phyloP scores from a whole-genome alignment of 2,329 filamentous ascomycete genomes.

The Simplicillium aogashimaense region DNA sequence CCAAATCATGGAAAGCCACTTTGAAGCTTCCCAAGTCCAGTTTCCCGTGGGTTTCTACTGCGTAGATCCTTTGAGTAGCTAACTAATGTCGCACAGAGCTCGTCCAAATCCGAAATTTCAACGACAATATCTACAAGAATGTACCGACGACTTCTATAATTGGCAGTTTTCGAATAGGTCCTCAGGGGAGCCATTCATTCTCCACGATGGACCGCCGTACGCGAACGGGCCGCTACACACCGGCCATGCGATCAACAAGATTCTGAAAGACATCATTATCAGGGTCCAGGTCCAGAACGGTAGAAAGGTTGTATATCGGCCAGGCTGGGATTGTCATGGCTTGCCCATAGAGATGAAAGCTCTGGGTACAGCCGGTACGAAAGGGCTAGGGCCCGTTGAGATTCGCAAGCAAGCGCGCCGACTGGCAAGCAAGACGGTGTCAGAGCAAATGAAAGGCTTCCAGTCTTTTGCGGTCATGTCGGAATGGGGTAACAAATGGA shows the following conservation, averaged over 20 bases:
- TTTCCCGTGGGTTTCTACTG: constrained; percentile 50
- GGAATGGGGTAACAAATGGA: constrained; percentile 69
- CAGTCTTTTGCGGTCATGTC: constrained; percentile 67
- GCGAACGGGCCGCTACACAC: constrained; percentile 88
- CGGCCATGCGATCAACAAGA: constrained; percentile 93
- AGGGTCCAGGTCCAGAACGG: constrained; percentile 70
- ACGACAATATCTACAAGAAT: constrained; percentile 58
- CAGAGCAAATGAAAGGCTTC: constrained; percentile 66
- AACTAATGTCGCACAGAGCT: constrained; percentile 25
- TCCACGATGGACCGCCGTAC: constrained; percentile 96
- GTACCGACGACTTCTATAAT: constrained; percentile 77
- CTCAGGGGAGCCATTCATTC: constrained; percentile 54
- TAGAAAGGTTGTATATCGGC: constrained; percentile 64
- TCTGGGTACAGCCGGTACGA: constrained; percentile 45
- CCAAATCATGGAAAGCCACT: constrained; percentile 63
- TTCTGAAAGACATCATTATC: constrained; percentile 88
- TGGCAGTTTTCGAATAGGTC: constrained; percentile 63
- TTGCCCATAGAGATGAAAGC: constrained; percentile 96
- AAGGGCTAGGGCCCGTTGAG: constrained; percentile 39
- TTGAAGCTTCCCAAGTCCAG: constrained; percentile 65
- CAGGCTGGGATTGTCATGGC: constrained; percentile 97
- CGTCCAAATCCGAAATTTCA: constrained; percentile 40
- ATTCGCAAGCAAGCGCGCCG: constrained; percentile 55
- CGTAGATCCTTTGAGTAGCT: neutral
- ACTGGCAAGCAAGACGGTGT: constrained; percentile 58